A percentile compares a stretch with the other conserved stretches of the same genome.
Evolutionary conservation across 1,284 basidiomycete genomes (phyloP).

Genomic region (Cryptococcus sp.): DNA sequence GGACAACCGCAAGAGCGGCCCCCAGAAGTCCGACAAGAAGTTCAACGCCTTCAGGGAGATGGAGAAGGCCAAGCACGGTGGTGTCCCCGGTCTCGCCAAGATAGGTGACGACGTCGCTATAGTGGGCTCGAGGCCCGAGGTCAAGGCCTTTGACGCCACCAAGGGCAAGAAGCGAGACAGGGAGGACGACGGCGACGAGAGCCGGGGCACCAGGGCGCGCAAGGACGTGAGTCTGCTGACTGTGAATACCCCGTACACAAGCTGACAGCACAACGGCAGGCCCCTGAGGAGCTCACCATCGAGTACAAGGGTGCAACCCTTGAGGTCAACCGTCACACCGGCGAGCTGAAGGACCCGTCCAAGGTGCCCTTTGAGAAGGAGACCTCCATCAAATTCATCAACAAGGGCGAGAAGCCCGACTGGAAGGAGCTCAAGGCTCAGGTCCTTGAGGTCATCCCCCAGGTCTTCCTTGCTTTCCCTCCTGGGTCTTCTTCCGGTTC

Average conservation of each 20-base stretch:
- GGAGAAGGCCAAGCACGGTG: constrained; percentile 53
- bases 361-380: constrained; percentile 51
- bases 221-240: constrained; percentile 50
- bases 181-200: constrained; percentile 47
- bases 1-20: constrained; percentile 6
- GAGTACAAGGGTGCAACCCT: constrained; percentile 63
- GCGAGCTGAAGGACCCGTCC: constrained; percentile 44
- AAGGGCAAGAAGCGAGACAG: constrained; percentile 37
- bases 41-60: constrained; percentile 91
- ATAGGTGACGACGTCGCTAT: constrained; percentile 43
- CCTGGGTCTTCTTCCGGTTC: constrained; percentile 48
- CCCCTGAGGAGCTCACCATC: constrained; percentile 50
- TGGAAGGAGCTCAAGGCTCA: constrained; percentile 54
- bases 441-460: constrained; percentile 26
- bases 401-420: constrained; percentile 47
- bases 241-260: too few species aligned
- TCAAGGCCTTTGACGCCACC: constrained; percentile 8
- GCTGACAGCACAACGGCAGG: constrained; percentile 58
- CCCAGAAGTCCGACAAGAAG: constrained; percentile 40
- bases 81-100: constrained; percentile 33
- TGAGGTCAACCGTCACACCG: constrained; percentile 62
- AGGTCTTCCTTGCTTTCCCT: constrained; percentile 43
- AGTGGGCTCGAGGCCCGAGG: constrained; percentile 27
- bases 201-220: constrained; percentile 50
- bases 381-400: constrained; percentile 43